phyloP scores from a whole-genome alignment of 78 protist species.

The Capsaspora owczarzaki region DNA sequence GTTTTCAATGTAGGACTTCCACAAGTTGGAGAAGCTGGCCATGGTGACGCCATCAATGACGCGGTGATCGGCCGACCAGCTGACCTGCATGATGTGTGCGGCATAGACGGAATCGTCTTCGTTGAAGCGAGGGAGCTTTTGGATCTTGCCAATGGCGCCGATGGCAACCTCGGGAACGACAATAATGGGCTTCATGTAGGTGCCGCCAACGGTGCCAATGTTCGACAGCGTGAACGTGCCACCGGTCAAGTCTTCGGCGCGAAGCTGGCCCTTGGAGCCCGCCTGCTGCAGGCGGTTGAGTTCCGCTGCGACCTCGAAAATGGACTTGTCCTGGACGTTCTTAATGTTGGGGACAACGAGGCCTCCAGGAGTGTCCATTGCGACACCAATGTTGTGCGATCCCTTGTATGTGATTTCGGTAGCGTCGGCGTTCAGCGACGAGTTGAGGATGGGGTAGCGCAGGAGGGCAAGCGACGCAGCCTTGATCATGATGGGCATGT shows the following conservation, averaged over 20 bases:
- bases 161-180: constrained; percentile 62
- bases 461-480: constrained; percentile 82
- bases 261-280: constrained; percentile 35
- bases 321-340: constrained; percentile 61
- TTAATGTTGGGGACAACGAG: constrained; percentile 89
- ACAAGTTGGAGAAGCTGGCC: constrained; percentile 64
- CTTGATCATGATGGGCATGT: constrained; percentile 78
- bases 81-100: constrained; percentile 34
- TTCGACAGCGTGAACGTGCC: constrained; percentile 87
- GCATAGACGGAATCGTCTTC: constrained; percentile 33
- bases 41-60: constrained; percentile 88
- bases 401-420: constrained; percentile 10
- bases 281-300: constrained; percentile 70
- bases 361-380: constrained; percentile 89
- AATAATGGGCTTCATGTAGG: constrained; percentile 75
- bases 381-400: constrained; percentile 86
- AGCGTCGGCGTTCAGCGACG: constrained; percentile 2
- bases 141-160: constrained; percentile 40
- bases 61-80: constrained; percentile 88
- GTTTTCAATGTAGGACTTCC: constrained; percentile 54
- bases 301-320: constrained; percentile 82
- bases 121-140: constrained; percentile 64
- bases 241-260: constrained; percentile 46
- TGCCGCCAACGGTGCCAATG: constrained; percentile 91
- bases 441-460: constrained; percentile 70